phyloP scores from a whole-genome alignment of 1,284 basidiomycete species.

The Naganishia cerealis region DNA sequence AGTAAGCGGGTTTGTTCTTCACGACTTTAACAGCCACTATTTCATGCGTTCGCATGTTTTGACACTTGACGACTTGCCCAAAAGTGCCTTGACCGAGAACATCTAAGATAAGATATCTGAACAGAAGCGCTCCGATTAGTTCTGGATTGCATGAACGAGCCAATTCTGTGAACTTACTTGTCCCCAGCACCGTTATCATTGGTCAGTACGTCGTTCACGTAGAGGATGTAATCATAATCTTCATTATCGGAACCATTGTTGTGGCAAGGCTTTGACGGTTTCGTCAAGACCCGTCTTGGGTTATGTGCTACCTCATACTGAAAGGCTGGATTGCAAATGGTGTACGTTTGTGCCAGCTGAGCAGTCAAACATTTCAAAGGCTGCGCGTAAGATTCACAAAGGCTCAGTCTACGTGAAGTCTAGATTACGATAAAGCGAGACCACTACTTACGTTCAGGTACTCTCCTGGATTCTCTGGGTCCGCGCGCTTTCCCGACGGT shows the following conservation, averaged over 20 bases:
- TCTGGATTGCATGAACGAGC: neutral
- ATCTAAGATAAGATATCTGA: conserved; percentile 93
- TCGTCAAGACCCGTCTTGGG: conserved; percentile 88
- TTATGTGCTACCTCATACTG: conserved; percentile 89
- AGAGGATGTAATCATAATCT: conserved; percentile 94
- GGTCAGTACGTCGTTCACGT: conserved; percentile 92
- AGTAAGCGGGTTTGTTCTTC: conserved; percentile 99
- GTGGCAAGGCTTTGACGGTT: conserved; percentile 87
- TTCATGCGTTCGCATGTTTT: conserved; percentile 98
- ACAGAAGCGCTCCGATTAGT: conserved; percentile 5
- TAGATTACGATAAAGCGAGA: neutral
- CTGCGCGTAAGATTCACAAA: conserved; percentile 53
- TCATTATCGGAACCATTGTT: conserved; percentile 96
- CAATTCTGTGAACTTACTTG: conserved; percentile 63
- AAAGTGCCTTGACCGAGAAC: conserved; percentile 98
- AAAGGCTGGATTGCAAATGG: conserved; percentile 87
- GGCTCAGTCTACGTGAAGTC: conserved; percentile 7
- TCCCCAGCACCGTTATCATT: conserved; percentile 73
- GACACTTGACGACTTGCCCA: conserved; percentile 98
- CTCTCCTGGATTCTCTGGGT: conserved; percentile 48
- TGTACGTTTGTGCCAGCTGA: conserved; percentile 81
- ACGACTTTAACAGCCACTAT: conserved; percentile 98
- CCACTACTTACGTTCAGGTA: conserved; percentile 50
- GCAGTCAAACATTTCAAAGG: conserved; percentile 84
- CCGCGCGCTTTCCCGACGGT: conserved; percentile 47